Conservation (phyloP, 2,329 filamentous ascomycete genomes). For the Fusarium sp. region DNA sequence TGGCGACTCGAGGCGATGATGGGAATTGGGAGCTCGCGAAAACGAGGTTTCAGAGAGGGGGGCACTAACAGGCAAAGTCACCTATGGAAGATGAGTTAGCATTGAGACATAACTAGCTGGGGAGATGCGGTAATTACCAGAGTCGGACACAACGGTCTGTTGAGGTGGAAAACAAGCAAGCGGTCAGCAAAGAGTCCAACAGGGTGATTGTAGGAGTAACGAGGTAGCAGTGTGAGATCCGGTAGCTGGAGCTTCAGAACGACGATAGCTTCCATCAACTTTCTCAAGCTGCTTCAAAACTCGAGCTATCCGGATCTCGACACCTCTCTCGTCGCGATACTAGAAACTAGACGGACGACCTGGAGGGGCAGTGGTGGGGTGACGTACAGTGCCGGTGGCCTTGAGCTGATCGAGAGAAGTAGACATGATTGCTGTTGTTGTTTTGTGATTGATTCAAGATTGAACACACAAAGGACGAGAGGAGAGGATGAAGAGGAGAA, state of each 20-base stretch:
- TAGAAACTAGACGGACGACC: slow-evolving; percentile 15
- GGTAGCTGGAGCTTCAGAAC: background rate
- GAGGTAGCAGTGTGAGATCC: background rate
- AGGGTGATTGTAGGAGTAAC: background rate
- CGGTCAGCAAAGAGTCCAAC: slow-evolving; percentile 39
- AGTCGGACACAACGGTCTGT: slow-evolving; percentile 96
- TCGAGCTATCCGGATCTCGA: slow-evolving; percentile 15
- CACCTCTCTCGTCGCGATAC: slow-evolving; percentile 20
- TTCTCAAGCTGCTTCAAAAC: slow-evolving; percentile 8
- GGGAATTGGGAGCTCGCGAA: slow-evolving; percentile 12
- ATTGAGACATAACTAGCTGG: slow-evolving; percentile 33
- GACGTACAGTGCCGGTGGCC: slow-evolving; percentile 92
- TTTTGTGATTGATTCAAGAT: slow-evolving; percentile 29
- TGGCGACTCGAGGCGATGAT: slow-evolving; percentile 3
- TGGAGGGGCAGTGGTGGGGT: slow-evolving; percentile 51
- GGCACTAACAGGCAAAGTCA: slow-evolving; percentile 80
- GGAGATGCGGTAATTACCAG: slow-evolving; percentile 72
- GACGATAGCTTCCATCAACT: background rate
- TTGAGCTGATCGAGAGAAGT: slow-evolving; percentile 97
- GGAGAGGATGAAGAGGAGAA: slow-evolving; percentile 18
- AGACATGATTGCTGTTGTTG: slow-evolving; percentile 70
- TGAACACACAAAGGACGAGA: slow-evolving; percentile 15
- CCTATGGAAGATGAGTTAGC: slow-evolving; percentile 59
- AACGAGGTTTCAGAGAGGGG: slow-evolving; percentile 14
- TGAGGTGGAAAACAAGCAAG: slow-evolving; percentile 27